Base-by-base conservation (phyloP, 2,329 filamentous ascomycete genomes). In the Chaetomiaceae sp. region DNA sequence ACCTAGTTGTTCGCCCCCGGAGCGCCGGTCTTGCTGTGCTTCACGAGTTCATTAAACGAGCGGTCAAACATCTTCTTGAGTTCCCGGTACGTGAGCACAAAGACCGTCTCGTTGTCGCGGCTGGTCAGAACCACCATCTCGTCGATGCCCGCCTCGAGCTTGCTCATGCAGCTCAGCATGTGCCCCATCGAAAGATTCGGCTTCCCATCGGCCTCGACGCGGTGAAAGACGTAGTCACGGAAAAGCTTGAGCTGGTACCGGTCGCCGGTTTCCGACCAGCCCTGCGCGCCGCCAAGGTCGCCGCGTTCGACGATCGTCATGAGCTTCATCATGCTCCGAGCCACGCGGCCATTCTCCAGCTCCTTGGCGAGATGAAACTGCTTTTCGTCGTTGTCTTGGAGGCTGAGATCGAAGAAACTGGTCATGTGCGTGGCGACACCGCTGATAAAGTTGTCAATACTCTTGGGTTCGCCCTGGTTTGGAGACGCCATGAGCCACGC, bases 181-280 rank as follows among this genome's bases (percentile, higher is more conserved):
- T 97, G 90, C 3, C 86, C 91, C 48, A 96, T 72, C 61, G 96
- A 87, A 5, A 95, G 74, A 1, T 90, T 84, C 0, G 93, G 86
- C 43, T 86, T 84, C 12, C 88, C 89, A 47, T 88, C 81, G 24
- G 79, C 77, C 62, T 97, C 89, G 11, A 96, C 89, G 60, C 95
- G 90, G 65, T 98, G 93, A 68, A 97, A 98, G 33, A 96, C 88
- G 59, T 94, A 97, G 67, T 98, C 93, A 40, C 93, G 81, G 72
- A 97, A 97, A 8, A 98, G 76, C 68, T 95, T 96, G 54, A 98
- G 74, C 62, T 88, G 86, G 64, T 95, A 97, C 22, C 90, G 81
- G 59, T 95, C 88, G 20, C 91, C 91, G 38, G 86, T 93, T 65
- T 97, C 91, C 4, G 88, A 87, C 91, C 93, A 98, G 39, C 79